Percentiles rank a stretch among this genome's conserved stretches.
Conservation (phyloP, 495 filamentous ascomycete species). For the Pyrenopolyporus hunteri region DNA sequence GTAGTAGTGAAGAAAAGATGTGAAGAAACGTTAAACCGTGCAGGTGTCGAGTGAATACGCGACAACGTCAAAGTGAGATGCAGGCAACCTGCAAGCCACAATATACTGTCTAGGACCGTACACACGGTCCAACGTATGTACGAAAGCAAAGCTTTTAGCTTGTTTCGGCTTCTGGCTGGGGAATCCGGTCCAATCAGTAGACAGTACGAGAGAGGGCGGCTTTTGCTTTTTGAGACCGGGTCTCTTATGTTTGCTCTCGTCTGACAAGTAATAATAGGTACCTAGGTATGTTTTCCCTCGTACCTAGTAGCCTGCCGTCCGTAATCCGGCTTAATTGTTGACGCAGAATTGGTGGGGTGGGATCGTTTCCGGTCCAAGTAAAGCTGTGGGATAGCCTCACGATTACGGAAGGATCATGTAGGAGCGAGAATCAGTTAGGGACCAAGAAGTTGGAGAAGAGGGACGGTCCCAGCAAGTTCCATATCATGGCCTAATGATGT, state of each 20-base stretch:
- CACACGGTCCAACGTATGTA: conserved; percentile 8
- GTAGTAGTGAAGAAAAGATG: no score
- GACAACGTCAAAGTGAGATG: conserved; percentile 15
- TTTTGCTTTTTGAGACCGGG: conserved; percentile 18
- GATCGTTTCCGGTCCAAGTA: conserved; percentile 11
- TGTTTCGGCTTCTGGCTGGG: conserved; percentile 37
- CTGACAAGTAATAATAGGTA: background rate
- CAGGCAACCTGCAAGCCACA: conserved; percentile 15
- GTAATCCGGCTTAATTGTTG: conserved; percentile 19
- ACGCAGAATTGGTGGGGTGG: no score
- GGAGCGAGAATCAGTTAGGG: background rate
- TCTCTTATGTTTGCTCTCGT: conserved; percentile 22
- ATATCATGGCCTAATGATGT: conserved; percentile 33
- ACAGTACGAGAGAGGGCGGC: background rate
- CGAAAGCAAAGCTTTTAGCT: conserved; percentile 17
- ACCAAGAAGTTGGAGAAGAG: background rate
- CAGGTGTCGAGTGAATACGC: conserved; percentile 8
- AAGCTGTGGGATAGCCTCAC: conserved; percentile 17
- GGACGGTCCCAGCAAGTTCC: background rate
- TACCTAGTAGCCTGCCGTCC: conserved; percentile 1
- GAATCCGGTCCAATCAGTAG: conserved; percentile 31
- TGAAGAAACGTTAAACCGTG: no score
- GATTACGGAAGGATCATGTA: conserved; percentile 29
- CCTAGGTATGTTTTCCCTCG: background rate
- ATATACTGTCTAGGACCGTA: conserved; percentile 5